phyloP scores from a whole-genome alignment of 2,329 filamentous ascomycete species.

The Pseudogymnoascus sp. region DNA sequence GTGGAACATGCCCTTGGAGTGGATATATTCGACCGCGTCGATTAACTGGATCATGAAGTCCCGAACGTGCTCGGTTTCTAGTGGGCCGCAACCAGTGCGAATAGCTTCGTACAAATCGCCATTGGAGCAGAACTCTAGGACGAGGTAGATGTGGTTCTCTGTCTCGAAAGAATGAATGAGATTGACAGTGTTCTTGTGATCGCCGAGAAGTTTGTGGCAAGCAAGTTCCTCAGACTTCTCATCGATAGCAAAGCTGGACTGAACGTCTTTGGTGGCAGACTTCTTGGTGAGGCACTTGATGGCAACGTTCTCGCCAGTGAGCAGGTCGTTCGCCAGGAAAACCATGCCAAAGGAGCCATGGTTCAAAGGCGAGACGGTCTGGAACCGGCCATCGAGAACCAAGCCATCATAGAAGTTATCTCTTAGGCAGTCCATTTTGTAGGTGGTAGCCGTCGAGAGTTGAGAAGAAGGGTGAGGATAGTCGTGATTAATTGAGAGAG shows the following conservation, averaged over 20 bases:
- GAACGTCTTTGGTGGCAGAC: conserved; percentile 51
- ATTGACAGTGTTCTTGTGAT: conserved; percentile 89
- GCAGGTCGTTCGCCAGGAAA: conserved; percentile 76
- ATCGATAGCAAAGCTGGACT: conserved; percentile 61
- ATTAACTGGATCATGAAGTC: conserved; percentile 95
- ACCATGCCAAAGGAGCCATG: conserved; percentile 99
- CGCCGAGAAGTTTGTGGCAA: conserved; percentile 69
- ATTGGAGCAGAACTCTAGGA: conserved; percentile 90
- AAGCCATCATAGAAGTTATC: conserved; percentile 71
- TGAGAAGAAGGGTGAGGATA: not conserved
- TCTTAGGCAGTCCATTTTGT: conserved; percentile 74
- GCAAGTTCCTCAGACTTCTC: conserved; percentile 74
- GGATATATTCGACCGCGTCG: conserved; percentile 81
- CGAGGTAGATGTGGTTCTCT: conserved; percentile 78
- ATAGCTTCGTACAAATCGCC: conserved; percentile 98
- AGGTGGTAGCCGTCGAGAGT: conserved; percentile 17
- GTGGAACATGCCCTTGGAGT: conserved; percentile 85
- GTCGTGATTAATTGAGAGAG: conserved; percentile 16
- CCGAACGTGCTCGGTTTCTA: conserved; percentile 93
- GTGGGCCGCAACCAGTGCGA: conserved; percentile 73
- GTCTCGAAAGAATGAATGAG: conserved; percentile 88
- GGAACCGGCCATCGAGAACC: conserved; percentile 80
- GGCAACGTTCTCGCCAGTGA: conserved; percentile 72
- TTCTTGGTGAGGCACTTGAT: conserved; percentile 95
- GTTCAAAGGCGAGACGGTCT: conserved; percentile 89